Evolutionary conservation across 1,284 basidiomycete species (phyloP), one percentile per base, ranked within the genome.

Genomic region (Pascua sp.): DNA sequence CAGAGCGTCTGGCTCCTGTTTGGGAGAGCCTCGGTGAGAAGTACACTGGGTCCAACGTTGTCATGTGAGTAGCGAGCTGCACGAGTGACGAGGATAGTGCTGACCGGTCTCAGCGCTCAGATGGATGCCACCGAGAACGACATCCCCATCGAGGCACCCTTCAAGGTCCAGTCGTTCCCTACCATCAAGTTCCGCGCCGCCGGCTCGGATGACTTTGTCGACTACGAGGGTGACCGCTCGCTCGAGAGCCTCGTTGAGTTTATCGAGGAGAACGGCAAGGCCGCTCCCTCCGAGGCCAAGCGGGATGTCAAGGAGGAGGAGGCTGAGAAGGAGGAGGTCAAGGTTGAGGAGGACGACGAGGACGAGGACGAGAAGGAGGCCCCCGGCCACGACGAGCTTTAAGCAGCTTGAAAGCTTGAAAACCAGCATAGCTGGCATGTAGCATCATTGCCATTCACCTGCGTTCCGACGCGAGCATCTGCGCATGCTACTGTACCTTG

Each of bases 101-200:
- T 53, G 49, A 60, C 18, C n/a, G 56, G 56, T n/a, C 59, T n/a
- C 64, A 92, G 89, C 76, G 91, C 90, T 69, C 97, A 98, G 81
- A 88, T 98, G 83, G 95, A 98, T 72, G 91, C 91, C 7, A 89
- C 87, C 61, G 91, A 94, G 79, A 99, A 99, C 77, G 96, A 99
- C 77, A 83, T 99, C 36, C 96, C 96, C 48, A 82, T 87, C 36
- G 84, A 84, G 15, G 85, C 89, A 53, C 86, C 89, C 39, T 97
- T 98, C 90, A 84, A 85, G 55, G 80, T 95, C 62, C 70, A 81
- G 56, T 76, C 74, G 49, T 98, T 96, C 91, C 95, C 95, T 10
- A 98, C 96, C 2, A 78, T 98, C 76, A 98, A 98, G 78, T 96
- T 99, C 85, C 92, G 93, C 80, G 84, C 87, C 11, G 95, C 96